Base-by-base conservation (phyloP, 495 filamentous ascomycete genomes). In the Talaromyces trachyspermus region DNA sequence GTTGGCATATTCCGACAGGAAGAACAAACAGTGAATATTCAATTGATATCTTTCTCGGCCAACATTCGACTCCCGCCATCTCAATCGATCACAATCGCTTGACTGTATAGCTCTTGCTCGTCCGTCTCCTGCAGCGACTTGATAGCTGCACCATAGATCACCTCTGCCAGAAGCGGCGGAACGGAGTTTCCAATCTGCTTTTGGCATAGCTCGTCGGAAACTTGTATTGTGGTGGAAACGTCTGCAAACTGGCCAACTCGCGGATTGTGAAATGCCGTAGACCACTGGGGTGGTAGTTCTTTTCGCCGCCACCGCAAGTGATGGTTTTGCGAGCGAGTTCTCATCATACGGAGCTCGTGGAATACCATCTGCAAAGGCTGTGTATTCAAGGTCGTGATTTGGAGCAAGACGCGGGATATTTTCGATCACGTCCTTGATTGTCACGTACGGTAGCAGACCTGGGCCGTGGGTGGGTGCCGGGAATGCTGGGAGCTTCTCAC, bases 161-260 rank as follows among this genome's bases (percentile, higher is more conserved):
- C 68, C 32, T 73, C 64, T 0, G 81, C 83, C 0, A 88, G 63
- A 5, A 62, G 50, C 0, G 90, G 81, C 0, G 89, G 86, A 5
- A 94, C 88, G 0, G 89, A 88, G 59, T 97, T 96, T 0, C 91
- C 91, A 50, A 95, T 86, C 57, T 92, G 87, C 52, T 72, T 83
- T 76, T 79, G 2, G 80, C 65, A 2, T 57, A 53, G 0, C 35
- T 47, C 0, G 46, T 35, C 0, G 62, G 54, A 50, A 95, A 95
- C 2, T 65, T 58, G 62, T 88, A 84, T 2, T 67, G 61, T 0
- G 66, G 10, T 0, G 89, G 88, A 42, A 95, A 96, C 0, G 79
- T 80, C 49, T 92, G 86, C 2, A 96, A 56, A 9, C 77, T 71
- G 0, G 91, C 86, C 26, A 85, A 76, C 52, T 98, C 92, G 0